These are phyloP conservation scores for Magnolia changhungtana DNA, from an alignment of 164 flowering plant genomes.

Conservation along the genomic window DNA sequence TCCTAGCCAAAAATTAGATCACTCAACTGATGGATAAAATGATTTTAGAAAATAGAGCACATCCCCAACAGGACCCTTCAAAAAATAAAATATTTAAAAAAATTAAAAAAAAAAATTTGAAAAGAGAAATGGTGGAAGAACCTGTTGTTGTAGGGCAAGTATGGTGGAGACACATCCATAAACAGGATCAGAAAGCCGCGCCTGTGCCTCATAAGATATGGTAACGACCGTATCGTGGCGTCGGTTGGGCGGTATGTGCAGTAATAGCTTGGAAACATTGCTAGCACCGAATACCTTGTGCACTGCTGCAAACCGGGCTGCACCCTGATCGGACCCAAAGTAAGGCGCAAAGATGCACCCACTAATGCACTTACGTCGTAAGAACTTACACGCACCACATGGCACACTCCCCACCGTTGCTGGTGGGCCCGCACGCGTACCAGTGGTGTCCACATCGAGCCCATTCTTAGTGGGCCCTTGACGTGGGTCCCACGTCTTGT, in stretches of 20 bases:
- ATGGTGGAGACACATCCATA: slow-evolving; percentile 92
- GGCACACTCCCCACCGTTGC: slow-evolving; percentile 35
- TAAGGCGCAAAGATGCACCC: slow-evolving; percentile 91
- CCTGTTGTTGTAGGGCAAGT: slow-evolving; percentile 91
- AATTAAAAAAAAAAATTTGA: background rate
- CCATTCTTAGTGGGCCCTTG: background rate
- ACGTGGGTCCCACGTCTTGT: background rate
- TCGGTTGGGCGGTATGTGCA: slow-evolving; percentile 63
- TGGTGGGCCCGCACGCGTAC: background rate
- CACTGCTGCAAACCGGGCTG: slow-evolving; percentile 83
- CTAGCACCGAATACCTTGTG: slow-evolving; percentile 95
- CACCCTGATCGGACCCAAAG: slow-evolving; percentile 86
- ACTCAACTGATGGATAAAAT: background rate
- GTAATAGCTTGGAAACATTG: slow-evolving; percentile 77
- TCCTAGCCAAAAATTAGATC: background rate
- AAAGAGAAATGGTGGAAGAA: slow-evolving; percentile 7
- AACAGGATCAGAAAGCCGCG: slow-evolving; percentile 85
- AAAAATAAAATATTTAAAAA: background rate
- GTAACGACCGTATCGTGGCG: slow-evolving; percentile 85
- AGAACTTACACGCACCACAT: slow-evolving; percentile 93
- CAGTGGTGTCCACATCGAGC: slow-evolving; percentile 21
- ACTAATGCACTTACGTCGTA: slow-evolving; percentile 74
- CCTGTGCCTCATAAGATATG: slow-evolving; percentile 82
- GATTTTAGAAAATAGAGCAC: background rate
- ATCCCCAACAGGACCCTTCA: no score